Percentiles rank a stretch among this genome's conserved stretches.
Evolutionary conservation across 768 basidiomycete genomes (phyloP).

Genomic region (Tulasnella calospora): DNA sequence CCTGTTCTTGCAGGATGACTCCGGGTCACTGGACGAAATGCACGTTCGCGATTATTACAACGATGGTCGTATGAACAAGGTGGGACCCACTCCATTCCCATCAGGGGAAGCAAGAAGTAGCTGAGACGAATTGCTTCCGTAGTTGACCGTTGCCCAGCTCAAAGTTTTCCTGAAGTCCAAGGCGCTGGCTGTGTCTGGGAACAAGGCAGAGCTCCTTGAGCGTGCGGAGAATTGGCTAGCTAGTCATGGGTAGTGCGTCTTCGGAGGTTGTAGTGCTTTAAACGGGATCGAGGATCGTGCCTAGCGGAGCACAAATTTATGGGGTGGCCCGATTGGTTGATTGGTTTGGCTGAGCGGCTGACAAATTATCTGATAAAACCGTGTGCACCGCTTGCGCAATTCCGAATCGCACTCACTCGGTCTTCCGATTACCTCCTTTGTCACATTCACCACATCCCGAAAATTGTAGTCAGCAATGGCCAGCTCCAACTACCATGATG

Average conservation of each 20-base stretch:
- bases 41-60: constrained; percentile 68
- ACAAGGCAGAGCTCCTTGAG: constrained; percentile 66
- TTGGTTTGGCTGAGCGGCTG: neutral
- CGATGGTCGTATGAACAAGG: constrained; percentile 59
- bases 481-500: constrained; percentile 30
- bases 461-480: constrained; percentile 8
- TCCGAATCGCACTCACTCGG: constrained; percentile 1
- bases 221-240: constrained; percentile 62
- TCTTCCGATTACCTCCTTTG: neutral
- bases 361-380: constrained; percentile 11
- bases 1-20: neutral
- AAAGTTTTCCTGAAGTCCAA: constrained; percentile 78
- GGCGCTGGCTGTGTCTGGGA: constrained; percentile 56
- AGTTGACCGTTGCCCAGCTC: constrained; percentile 75
- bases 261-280: neutral
- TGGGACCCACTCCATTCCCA: constrained; percentile 35
- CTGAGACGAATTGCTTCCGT: constrained; percentile 3
- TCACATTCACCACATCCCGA: constrained; percentile 4
- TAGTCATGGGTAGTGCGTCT: constrained; percentile 30
- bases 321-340: neutral
- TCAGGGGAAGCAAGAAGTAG: neutral
- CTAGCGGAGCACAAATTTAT: neutral
- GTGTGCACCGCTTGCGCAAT: neutral
- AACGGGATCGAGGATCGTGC: neutral
- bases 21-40: constrained; percentile 52